Evolutionary conservation across 176 grass and related monocot genomes (phyloP), one percentile per base, ranked within the genome.

Genomic region (Neostapfia colusana): DNA sequence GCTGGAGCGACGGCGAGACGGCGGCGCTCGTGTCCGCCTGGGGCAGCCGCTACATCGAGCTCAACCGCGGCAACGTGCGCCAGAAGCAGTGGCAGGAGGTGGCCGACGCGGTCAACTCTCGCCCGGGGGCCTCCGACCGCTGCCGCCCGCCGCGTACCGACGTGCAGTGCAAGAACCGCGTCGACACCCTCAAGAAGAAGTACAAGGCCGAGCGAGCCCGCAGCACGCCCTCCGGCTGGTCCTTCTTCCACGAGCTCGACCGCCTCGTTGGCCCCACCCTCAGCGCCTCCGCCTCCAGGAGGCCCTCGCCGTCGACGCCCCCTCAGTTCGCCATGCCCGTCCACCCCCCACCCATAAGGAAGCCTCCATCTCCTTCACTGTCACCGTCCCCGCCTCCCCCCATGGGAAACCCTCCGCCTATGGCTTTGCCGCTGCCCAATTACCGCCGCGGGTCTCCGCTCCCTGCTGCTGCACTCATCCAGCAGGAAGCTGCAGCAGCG

Each of bases 41-140:
- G 95, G 91, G 95, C 58, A 90, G 76, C 79, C 84, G 91, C 42
- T 98, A 94, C 76, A 57, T 94, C 35, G 95, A 94, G 34, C 82
- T 98, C 63, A 98, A 93, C 80, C 86, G 95, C 21, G 95, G 95
- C 13, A 97, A 93, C 76, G 91, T 97, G 63, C 88, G 95, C 42
- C 95, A 97, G 91, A 97, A 97, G 84, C 95, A 97, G 77, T 97
- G 95, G 95, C 84, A 92, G 84, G 95, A 97, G 87, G 95, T 97
- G 1, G 95, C 95, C 12, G 60, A 77, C 37, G 89, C 95, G 7
- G 95, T 97, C 67, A 97, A 97, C 88, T 81, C 69, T 1, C 91
- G 91, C 28, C 65, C 79, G 63, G 89, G 86, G 1, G 83, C 86
- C 2, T 74, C 84, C 36, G 90, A 72, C 4, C 77, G 87, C 39